Conservation (phyloP, 371 early-diverging fungal genomes). For the Mucor sp. region DNA sequence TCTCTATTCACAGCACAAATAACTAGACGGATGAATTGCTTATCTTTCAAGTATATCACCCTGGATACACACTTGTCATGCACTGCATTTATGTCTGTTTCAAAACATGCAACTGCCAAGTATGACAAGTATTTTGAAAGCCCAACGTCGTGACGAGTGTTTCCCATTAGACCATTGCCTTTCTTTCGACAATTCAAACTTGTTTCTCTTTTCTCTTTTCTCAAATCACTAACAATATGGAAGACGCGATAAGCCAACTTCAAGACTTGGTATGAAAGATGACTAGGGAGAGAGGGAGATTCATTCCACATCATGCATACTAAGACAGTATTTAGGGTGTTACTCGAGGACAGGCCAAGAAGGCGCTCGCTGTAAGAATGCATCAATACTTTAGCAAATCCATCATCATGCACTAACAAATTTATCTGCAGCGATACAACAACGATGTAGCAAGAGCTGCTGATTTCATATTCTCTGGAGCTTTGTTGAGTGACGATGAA, state of each 20-base stretch:
- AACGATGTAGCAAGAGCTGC: constrained; percentile 54
- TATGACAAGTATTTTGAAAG: not conserved
- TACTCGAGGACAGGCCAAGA: constrained; percentile 40
- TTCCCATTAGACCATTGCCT: not conserved
- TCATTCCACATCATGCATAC: not conserved
- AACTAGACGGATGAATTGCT: too few species aligned
- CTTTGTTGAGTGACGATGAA: constrained; percentile 29
- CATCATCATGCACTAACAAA: not conserved
- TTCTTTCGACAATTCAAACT: not conserved
- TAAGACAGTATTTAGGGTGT: constrained; percentile 32
- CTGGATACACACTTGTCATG: not conserved
- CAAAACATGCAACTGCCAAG: not conserved
- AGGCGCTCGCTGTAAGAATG: constrained; percentile 41
- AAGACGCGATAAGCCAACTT: constrained; percentile 28
- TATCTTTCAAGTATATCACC: too few species aligned
- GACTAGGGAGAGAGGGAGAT: not conserved
- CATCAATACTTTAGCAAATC: not conserved
- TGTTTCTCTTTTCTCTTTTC: not conserved
- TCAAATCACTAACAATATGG: not conserved
- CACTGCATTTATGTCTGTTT: not conserved
- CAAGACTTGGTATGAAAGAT: constrained; percentile 26
- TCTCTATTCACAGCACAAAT: too few species aligned
- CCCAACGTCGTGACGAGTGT: not conserved
- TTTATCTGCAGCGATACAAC: constrained; percentile 42
- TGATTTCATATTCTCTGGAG: constrained; percentile 54